These are phyloP conservation scores for Picea sitchensis DNA, from an alignment of 75 land plant genomes.

Conservation along the genomic window DNA sequence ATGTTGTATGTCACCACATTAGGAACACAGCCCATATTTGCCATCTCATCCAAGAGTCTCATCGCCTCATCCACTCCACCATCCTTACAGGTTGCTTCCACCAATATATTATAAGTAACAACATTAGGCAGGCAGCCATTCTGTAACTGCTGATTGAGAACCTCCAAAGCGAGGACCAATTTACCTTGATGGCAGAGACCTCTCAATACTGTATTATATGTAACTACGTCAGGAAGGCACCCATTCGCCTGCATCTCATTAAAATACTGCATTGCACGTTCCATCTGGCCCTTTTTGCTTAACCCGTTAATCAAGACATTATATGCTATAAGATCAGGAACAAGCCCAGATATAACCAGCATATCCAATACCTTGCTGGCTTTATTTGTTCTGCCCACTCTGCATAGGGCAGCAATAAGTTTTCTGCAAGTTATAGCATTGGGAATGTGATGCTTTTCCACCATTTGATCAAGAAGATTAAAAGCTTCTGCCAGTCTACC, in stretches of 20 bases:
- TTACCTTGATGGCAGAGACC: constrained; percentile 36
- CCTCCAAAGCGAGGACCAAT: constrained; percentile 19
- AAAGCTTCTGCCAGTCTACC: not conserved
- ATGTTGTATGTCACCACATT: constrained; percentile 58
- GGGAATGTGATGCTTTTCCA: constrained; percentile 15
- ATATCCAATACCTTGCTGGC: constrained; percentile 56
- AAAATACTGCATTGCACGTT: constrained; percentile 20
- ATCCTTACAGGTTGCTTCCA: constrained; percentile 45
- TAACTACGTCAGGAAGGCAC: constrained; percentile 29
- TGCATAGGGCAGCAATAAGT: constrained; percentile 51
- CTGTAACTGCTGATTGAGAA: constrained; percentile 31
- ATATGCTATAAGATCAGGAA: constrained; percentile 63
- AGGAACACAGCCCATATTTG: constrained; percentile 48
- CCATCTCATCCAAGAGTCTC: constrained; percentile 62
- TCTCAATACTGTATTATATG: constrained; percentile 43
- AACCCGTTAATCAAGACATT: constrained; percentile 51
- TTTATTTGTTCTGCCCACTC: constrained; percentile 28
- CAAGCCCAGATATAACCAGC: constrained; percentile 51
- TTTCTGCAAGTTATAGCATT: constrained; percentile 55
- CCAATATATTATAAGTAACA: constrained; percentile 50
- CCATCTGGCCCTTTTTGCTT: constrained; percentile 24
- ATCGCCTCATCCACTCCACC: constrained; percentile 45
- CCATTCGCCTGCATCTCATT: constrained; percentile 31
- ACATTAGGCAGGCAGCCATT: constrained; percentile 49
- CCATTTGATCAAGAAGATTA: constrained; percentile 40